These are phyloP conservation scores for Candida awuae DNA, from an alignment of 805 yeast genomes.

Conservation along the genomic window DNA sequence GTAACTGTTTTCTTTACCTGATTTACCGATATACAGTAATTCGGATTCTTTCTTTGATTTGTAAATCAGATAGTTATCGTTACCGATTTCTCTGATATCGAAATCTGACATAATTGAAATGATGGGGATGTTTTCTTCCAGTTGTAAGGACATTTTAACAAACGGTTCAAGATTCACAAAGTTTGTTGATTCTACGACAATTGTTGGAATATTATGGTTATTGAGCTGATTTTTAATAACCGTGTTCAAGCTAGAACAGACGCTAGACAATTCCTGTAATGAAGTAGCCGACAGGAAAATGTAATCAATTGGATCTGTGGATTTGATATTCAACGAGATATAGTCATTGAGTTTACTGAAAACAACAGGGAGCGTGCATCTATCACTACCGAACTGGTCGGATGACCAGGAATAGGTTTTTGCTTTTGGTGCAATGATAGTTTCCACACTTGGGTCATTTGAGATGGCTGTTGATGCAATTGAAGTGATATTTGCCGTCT, in stretches of 20 bases:
- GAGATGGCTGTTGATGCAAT: slow-evolving; percentile 27
- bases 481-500: slow-evolving; percentile 33
- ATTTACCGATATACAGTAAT: slow-evolving; percentile 36
- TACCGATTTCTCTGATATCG: slow-evolving; percentile 39
- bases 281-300: slow-evolving; percentile 41
- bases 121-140: slow-evolving; percentile 31
- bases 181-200: slow-evolving; percentile 63
- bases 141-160: slow-evolving; percentile 33
- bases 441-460: neutral
- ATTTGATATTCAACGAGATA: slow-evolving; percentile 8
- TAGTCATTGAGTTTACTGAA: slow-evolving; percentile 23
- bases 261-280: slow-evolving; percentile 41
- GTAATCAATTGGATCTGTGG: slow-evolving; percentile 29
- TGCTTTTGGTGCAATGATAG: slow-evolving; percentile 7
- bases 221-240: slow-evolving; percentile 26
- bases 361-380: slow-evolving; percentile 19
- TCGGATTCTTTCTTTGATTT: slow-evolving; percentile 36
- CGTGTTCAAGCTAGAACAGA: slow-evolving; percentile 32
- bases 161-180: slow-evolving; percentile 68
- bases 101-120: slow-evolving; percentile 56
- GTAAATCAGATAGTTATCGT: slow-evolving; percentile 29
- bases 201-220: slow-evolving; percentile 34
- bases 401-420: slow-evolving; percentile 26
- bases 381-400: slow-evolving; percentile 27
- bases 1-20: slow-evolving; percentile 38